Evolutionary conservation across 78 protist species (phyloP).

Genomic region (Paratrimastix pyriformis): DNA sequence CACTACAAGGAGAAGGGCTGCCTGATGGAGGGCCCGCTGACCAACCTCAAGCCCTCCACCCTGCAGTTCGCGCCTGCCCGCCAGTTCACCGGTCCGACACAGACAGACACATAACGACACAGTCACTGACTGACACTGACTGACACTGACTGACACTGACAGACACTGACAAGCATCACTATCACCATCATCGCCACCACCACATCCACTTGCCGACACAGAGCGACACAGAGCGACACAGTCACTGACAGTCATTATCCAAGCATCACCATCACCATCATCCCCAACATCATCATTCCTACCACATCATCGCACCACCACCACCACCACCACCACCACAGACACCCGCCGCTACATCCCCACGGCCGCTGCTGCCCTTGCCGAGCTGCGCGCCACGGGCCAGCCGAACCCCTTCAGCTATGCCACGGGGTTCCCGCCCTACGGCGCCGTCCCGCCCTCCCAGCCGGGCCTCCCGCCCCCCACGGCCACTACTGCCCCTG

Average conservation of each 20-base stretch:
- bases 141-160: not conserved
- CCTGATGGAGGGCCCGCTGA: constrained; percentile 88
- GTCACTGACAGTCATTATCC: not conserved
- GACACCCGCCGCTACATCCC: too few relatives aligned
- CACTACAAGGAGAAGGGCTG: constrained; percentile 72
- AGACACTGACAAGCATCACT: not conserved
- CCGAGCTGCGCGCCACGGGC: too few relatives aligned
- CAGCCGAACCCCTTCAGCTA: too few relatives aligned
- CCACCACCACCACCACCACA: too few relatives aligned
- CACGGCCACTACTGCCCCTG: too few relatives aligned
- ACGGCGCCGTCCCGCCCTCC: too few relatives aligned
- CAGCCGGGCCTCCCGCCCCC: too few relatives aligned
- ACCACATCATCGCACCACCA: too few relatives aligned
- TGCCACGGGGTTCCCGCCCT: too few relatives aligned
- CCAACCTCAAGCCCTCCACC: constrained; percentile 38
- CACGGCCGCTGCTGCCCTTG: too few relatives aligned
- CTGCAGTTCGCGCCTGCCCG: constrained; percentile 15
- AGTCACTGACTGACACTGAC: not conserved
- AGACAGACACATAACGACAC: not conserved
- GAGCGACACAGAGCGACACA: not conserved
- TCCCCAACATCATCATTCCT: too few relatives aligned
- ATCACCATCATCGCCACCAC: not conserved
- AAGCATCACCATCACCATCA: too few relatives aligned
- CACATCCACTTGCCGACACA: not conserved
- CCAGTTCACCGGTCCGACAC: not conserved